phyloP scores from a whole-genome alignment of 2,329 filamentous ascomycete species.

The Pseudogymnoascus sp. region DNA sequence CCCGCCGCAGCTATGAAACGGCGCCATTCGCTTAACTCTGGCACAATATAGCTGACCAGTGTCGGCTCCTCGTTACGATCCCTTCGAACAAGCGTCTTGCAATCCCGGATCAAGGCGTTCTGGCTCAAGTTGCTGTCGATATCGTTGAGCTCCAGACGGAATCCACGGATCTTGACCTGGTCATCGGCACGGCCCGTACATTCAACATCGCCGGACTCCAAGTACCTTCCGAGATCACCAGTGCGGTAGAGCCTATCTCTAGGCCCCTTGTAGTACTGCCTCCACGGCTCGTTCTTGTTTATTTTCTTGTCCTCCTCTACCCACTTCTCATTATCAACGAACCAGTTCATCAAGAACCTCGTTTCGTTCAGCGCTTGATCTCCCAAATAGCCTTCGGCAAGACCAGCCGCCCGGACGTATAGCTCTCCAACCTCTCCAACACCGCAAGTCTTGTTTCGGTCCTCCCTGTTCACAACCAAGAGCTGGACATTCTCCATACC shows the following conservation, averaged over 20 bases:
- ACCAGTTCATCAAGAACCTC: conserved; percentile 29
- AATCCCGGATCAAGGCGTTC: conserved; percentile 70
- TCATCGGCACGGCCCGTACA: conserved; percentile 74
- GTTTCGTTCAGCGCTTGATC: conserved; percentile 24
- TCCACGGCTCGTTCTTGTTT: conserved; percentile 68
- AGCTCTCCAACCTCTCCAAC: conserved; percentile 81
- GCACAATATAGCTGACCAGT: conserved; percentile 84
- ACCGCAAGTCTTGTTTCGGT: conserved; percentile 59
- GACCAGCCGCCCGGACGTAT: conserved; percentile 70
- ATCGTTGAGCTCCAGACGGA: conserved; percentile 88
- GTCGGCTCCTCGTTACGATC: conserved; percentile 79
- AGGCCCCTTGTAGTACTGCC: conserved; percentile 69
- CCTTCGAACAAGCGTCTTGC: conserved; percentile 75
- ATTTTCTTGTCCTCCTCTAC: conserved; percentile 42
- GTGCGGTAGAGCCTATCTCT: conserved; percentile 80
- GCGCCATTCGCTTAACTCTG: conserved; percentile 67
- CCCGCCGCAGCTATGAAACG: conserved; percentile 53
- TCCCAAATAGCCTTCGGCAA: conserved; percentile 68
- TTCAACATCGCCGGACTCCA: conserved; percentile 60
- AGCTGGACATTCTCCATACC: conserved; percentile 89
- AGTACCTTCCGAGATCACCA: conserved; percentile 76
- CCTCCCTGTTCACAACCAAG: conserved; percentile 67
- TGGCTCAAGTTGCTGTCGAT: conserved; percentile 78
- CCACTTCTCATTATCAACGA: conserved; percentile 28
- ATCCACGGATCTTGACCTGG: conserved; percentile 94